Conservation (phyloP, 176 grass and related monocot species). For the Microstegium vimineum region DNA sequence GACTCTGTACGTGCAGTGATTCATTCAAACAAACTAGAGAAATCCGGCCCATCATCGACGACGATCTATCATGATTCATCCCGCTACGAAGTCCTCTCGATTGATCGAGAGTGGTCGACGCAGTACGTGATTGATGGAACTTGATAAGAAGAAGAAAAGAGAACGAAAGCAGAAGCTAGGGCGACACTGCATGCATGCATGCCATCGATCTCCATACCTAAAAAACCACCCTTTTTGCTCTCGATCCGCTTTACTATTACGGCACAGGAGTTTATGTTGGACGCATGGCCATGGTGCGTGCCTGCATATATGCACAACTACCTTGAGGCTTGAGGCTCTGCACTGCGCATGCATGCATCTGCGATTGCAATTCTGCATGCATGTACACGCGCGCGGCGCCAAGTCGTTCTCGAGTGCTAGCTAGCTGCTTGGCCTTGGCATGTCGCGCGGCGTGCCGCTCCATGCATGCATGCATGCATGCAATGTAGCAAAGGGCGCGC, state of each 20-base stretch:
- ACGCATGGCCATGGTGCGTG: not conserved
- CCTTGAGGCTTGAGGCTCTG: too few relatives aligned
- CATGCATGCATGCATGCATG: slow-evolving; percentile 1
- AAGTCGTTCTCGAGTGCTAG: not conserved
- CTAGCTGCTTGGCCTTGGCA: not conserved
- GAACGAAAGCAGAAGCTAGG: not conserved
- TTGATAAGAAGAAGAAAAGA: not conserved
- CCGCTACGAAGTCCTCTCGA: not conserved
- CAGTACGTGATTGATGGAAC: slow-evolving; percentile 27
- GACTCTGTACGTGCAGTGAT: too few relatives aligned
- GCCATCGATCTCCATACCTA: not conserved
- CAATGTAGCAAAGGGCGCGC: not conserved
- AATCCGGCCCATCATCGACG: not conserved
- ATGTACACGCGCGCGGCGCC: not conserved
- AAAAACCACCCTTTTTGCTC: slow-evolving; percentile 12
- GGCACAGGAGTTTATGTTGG: slow-evolving; percentile 36
- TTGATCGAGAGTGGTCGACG: not conserved
- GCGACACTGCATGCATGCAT: not conserved
- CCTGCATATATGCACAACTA: not conserved
- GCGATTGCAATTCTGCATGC: not conserved
- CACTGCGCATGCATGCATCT: too few relatives aligned
- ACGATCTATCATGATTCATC: not conserved
- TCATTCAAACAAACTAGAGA: not conserved
- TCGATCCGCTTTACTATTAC: slow-evolving; percentile 34
- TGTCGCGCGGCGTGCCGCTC: slow-evolving; percentile 3